These are phyloP conservation scores for Boletus barrowsii DNA, from an alignment of 768 basidiomycete species.

Conservation along the genomic window DNA sequence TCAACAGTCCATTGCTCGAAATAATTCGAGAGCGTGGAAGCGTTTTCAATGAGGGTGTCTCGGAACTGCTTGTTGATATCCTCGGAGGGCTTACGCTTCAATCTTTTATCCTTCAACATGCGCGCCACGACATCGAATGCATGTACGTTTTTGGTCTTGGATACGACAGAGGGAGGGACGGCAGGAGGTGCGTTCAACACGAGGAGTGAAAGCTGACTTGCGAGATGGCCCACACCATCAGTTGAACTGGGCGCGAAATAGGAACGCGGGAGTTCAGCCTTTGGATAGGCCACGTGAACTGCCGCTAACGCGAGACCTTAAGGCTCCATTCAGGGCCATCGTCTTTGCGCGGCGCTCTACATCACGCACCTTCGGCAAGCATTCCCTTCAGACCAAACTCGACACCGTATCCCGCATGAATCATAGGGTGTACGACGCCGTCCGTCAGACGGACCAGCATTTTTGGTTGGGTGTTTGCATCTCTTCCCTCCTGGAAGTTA, in stretches of 20 bases:
- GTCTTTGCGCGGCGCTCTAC: background rate
- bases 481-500: constrained; percentile 17
- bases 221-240: no score
- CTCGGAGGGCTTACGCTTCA: constrained; percentile 12
- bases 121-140: constrained; percentile 51
- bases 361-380: constrained; percentile 54
- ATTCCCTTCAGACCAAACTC: constrained; percentile 65
- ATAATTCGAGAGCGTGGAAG: constrained; percentile 7
- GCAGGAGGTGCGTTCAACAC: no score
- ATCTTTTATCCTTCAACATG: constrained; percentile 45
- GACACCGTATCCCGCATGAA: constrained; percentile 57
- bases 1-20: constrained; percentile 44
- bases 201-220: no score
- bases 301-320: constrained; percentile 26
- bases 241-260: constrained; percentile 3
- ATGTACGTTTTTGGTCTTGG: constrained; percentile 13
- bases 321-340: background rate
- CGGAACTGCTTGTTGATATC: constrained; percentile 24
- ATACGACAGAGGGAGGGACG: background rate
- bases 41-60: background rate
- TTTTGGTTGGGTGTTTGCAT: constrained; percentile 34
- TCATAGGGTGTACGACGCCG: constrained; percentile 59
- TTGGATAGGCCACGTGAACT: constrained; percentile 32
- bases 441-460: constrained; percentile 51
- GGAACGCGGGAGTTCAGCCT: constrained; percentile 29